These are phyloP conservation scores for Blepharisma stoltei DNA, from an alignment of 73 alveolate species.

Conservation along the genomic window DNA sequence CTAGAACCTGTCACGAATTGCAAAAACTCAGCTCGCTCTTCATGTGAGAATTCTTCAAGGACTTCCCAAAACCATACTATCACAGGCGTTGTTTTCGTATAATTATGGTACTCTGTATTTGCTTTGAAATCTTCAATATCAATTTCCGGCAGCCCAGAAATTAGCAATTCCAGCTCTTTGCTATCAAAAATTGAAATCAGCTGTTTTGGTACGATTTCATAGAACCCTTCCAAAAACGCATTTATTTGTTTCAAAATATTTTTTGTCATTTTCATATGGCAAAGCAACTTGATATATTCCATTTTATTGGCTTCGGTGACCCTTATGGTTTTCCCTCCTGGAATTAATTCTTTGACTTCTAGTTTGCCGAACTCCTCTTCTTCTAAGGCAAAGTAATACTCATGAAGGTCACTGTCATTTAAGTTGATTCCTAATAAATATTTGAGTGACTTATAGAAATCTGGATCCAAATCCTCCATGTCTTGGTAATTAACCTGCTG, in stretches of 20 bases:
- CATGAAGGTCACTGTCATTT: slow-evolving; percentile 32
- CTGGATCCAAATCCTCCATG: slow-evolving; percentile 97
- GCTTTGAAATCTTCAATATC: slow-evolving; percentile 93
- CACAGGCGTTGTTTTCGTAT: slow-evolving; percentile 71
- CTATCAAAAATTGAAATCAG: slow-evolving; percentile 79
- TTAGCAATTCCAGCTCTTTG: slow-evolving; percentile 92
- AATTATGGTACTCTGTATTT: slow-evolving; percentile 94
- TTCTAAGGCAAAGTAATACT: slow-evolving; percentile 39
- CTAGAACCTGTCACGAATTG: slow-evolving; percentile 83
- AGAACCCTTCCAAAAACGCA: slow-evolving; percentile 94
- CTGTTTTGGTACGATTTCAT: slow-evolving; percentile 92
- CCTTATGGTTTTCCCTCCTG: slow-evolving; percentile 80
- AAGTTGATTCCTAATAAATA: slow-evolving; percentile 81
- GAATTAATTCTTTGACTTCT: slow-evolving; percentile 77
- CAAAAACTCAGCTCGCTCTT: slow-evolving; percentile 67
- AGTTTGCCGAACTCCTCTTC: slow-evolving; percentile 86
- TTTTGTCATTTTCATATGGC: slow-evolving; percentile 59
- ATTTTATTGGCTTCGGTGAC: slow-evolving; percentile 83
- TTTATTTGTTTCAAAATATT: slow-evolving; percentile 59
- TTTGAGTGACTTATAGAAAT: slow-evolving; percentile 83
- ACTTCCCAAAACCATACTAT: slow-evolving; percentile 94
- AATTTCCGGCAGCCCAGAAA: slow-evolving; percentile 96
- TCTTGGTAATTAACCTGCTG: slow-evolving; percentile 89
- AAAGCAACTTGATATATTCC: slow-evolving; percentile 28
- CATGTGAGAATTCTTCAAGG: slow-evolving; percentile 79